Evolutionary conservation across 257 asterid genomes (phyloP), one percentile per base, ranked within the genome.

Genomic region (Coffea eugenioides): DNA sequence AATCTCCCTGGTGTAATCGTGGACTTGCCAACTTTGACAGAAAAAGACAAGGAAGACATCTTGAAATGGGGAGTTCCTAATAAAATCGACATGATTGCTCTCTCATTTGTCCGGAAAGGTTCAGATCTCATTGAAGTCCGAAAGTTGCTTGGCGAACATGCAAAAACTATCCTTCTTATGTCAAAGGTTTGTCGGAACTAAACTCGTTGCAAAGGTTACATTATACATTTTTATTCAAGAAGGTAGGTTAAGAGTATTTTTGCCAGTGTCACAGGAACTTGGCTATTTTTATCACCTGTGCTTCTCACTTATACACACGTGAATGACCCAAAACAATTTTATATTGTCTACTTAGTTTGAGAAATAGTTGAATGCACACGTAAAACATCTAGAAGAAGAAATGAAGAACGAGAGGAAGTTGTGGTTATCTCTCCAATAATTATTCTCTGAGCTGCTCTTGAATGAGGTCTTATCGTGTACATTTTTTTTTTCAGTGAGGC

Each of bases 21-120:
- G 8, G 88, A 84, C 52, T 77, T 84, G 8, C 86, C 90, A 23
- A 87, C 90, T 21, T 69, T 87, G 67, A 87, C 90, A 2, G 87
- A 84, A 6, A 87, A 87, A 54, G 90, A 87, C 80, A 84, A 73
- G 75, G 82, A 84, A 23, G 90, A 87, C 76, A 87, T 87, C 52
- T 43, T 87, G 76, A 64, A 77, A 31, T 84, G 90, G 90, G 90
- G 90, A 21, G 69, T 87, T n/a, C 89, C 89, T 11, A 87, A 87
- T 74, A 82, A 78, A 39, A 76, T 87, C 20, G 87, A 86, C 78
- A 84, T 86, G 68, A 84, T 86, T 43, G 89, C 89, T 5, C 62
- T 86, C 36, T 86, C 90, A 2, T 84, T 87, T 54, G 88, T 87
- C 25, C 88, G 90, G 23, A 87, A 82, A 71, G 88, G 83, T 36